phyloP scores from a whole-genome alignment of 2,329 filamentous ascomycete species.

The Trichophyton benhamiae region DNA sequence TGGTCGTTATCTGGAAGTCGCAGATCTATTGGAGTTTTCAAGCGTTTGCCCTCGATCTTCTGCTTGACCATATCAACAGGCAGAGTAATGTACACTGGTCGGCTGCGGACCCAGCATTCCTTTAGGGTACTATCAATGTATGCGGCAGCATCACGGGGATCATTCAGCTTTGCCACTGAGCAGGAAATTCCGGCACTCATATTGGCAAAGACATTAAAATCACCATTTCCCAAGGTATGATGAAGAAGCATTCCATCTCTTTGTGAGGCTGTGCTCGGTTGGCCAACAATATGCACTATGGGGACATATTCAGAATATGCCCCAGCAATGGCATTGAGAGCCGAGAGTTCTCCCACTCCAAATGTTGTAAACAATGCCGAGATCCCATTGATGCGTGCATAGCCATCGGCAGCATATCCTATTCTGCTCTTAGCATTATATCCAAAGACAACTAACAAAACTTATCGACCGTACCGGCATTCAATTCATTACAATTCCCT shows the following conservation, averaged over 20 bases:
- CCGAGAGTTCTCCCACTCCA: slow-evolving; percentile 56
- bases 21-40: slow-evolving; percentile 56
- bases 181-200: slow-evolving; percentile 41
- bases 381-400: slow-evolving; percentile 58
- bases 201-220: slow-evolving; percentile 40
- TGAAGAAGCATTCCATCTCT: slow-evolving; percentile 40
- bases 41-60: slow-evolving; percentile 58
- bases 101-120: slow-evolving; percentile 41
- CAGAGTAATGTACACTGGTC: slow-evolving; percentile 45
- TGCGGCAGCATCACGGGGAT: slow-evolving; percentile 35
- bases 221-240: slow-evolving; percentile 55
- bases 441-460: neutral
- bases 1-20: slow-evolving; percentile 50
- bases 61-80: slow-evolving; percentile 45
- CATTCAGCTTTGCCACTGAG: slow-evolving; percentile 37
- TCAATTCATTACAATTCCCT: slow-evolving; percentile 58
- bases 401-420: slow-evolving; percentile 64
- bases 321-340: slow-evolving; percentile 62
- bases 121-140: slow-evolving; percentile 42
- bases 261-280: slow-evolving; percentile 36
- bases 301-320: slow-evolving; percentile 61
- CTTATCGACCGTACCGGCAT: slow-evolving; percentile 45
- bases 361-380: slow-evolving; percentile 60
- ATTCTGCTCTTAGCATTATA: slow-evolving; percentile 19
- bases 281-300: slow-evolving; percentile 50